Evolutionary conservation across 257 asterid species (phyloP).

Genomic region (Verbena officinalis): DNA sequence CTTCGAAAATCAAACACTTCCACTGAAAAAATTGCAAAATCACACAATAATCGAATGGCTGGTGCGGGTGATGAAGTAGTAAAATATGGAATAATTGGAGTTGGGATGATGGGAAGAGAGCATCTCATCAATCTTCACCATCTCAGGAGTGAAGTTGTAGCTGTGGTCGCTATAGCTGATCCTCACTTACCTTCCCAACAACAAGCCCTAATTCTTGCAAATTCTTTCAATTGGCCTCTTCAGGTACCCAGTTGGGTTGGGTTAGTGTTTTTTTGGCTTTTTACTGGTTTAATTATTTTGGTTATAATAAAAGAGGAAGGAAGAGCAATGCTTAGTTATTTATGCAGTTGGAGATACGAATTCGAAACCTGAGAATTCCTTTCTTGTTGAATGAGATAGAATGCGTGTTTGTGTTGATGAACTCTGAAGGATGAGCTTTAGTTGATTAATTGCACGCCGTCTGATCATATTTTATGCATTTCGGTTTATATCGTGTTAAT

Average conservation of each 20-base stretch:
- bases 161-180: conserved; percentile 85
- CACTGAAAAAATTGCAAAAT: not conserved
- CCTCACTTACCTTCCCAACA: conserved; percentile 86
- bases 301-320: no score
- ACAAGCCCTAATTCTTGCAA: conserved; percentile 54
- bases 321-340: not conserved
- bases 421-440: conserved; percentile 23
- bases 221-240: conserved; percentile 58
- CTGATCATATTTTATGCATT: no score
- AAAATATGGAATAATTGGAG: conserved; percentile 89
- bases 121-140: conserved; percentile 81
- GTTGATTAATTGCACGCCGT: conserved; percentile 6
- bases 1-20: no score
- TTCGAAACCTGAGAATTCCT: not conserved
- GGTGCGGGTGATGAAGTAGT: conserved; percentile 18
- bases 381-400: not conserved
- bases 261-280: no score
- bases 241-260: no score
- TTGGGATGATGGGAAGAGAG: conserved; percentile 99
- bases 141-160: conserved; percentile 60
- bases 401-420: not conserved
- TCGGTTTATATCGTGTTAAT: not conserved
- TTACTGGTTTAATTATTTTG: no score
- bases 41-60: conserved; percentile 10
- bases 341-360: not conserved